A percentile compares a stretch with the other conserved stretches of the same genome.
phyloP scores from a whole-genome alignment of 2,329 filamentous ascomycete species.

The Colletotrichum destructivum region DNA sequence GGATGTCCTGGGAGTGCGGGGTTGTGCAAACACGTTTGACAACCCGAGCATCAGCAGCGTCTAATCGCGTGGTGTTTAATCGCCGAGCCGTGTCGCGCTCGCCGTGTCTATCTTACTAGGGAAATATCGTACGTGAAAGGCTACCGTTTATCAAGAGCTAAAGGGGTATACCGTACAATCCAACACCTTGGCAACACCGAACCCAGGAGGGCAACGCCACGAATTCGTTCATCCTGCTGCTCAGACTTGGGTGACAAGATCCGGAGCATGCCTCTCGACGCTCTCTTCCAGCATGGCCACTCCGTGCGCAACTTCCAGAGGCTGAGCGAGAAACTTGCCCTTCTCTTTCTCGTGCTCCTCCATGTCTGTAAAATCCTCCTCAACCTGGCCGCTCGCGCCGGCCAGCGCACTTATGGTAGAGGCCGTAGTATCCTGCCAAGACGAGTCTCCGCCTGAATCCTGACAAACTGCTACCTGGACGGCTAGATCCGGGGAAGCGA shows the following conservation, averaged over 20 bases:
- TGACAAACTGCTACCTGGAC: not conserved
- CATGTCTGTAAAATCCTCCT: conserved; percentile 43
- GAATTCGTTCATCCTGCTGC: not conserved
- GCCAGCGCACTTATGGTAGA: not conserved
- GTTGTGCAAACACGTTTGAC: too few species aligned
- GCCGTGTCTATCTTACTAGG: conserved; percentile 1
- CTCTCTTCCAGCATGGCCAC: conserved; percentile 72
- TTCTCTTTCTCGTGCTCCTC: conserved; percentile 51
- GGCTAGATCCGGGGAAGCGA: conserved; percentile 18
- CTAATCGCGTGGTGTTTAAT: not conserved
- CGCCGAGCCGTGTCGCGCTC: not conserved
- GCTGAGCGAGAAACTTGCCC: conserved; percentile 55
- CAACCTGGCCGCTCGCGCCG: not conserved
- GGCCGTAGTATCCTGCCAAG: conserved; percentile 20
- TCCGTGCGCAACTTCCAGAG: conserved; percentile 65
- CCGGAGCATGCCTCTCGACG: conserved; percentile 62
- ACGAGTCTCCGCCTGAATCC: conserved; percentile 19
- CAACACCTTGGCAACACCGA: conserved; percentile 25
- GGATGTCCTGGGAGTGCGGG: too few species aligned
- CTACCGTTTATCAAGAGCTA: conserved; percentile 6
- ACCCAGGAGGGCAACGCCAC: not conserved
- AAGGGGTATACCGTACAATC: conserved; percentile 24
- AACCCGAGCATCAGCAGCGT: not conserved
- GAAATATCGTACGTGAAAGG: conserved; percentile 10
- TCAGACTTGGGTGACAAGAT: conserved; percentile 57